phyloP scores from a whole-genome alignment of 1,139 yeast genomes.

The Kodamaea suecica region DNA sequence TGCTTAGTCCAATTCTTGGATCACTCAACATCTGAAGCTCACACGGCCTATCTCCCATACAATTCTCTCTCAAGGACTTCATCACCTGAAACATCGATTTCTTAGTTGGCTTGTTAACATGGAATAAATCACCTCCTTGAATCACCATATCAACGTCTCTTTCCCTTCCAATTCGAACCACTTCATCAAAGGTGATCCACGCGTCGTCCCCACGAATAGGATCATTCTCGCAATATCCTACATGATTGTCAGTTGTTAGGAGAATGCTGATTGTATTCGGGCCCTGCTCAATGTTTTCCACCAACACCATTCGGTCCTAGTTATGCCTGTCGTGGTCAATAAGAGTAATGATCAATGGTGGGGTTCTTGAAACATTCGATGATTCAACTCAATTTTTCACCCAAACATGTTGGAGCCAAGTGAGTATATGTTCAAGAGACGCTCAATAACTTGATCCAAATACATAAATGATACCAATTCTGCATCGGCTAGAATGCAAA shows the following conservation, averaged over 20 bases:
- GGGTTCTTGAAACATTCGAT: no score
- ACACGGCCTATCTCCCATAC: constrained; percentile 87
- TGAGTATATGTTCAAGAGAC: no score
- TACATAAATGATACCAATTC: no score
- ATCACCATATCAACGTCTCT: constrained; percentile 83
- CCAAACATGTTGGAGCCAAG: no score
- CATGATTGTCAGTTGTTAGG: constrained; percentile 93
- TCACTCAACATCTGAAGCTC: constrained; percentile 83
- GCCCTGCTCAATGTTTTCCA: constrained; percentile 23
- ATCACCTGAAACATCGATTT: constrained; percentile 84
- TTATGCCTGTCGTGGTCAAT: no score
- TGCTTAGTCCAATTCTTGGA: constrained; percentile 58
- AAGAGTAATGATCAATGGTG: no score
- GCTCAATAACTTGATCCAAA: no score
- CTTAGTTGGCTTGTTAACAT: constrained; percentile 83
- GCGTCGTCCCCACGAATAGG: constrained; percentile 90
- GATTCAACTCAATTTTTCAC: no score
- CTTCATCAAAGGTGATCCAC: constrained; percentile 83
- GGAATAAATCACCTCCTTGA: constrained; percentile 93
- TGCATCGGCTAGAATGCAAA: no score
- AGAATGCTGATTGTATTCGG: constrained; percentile 71
- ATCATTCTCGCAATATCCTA: constrained; percentile 87
- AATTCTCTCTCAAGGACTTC: constrained; percentile 63
- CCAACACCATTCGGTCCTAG: constrained; percentile 4
- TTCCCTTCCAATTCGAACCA: constrained; percentile 67